These are phyloP conservation scores for Nidula microcarpa DNA, from an alignment of 768 basidiomycete species.

Conservation along the genomic window DNA sequence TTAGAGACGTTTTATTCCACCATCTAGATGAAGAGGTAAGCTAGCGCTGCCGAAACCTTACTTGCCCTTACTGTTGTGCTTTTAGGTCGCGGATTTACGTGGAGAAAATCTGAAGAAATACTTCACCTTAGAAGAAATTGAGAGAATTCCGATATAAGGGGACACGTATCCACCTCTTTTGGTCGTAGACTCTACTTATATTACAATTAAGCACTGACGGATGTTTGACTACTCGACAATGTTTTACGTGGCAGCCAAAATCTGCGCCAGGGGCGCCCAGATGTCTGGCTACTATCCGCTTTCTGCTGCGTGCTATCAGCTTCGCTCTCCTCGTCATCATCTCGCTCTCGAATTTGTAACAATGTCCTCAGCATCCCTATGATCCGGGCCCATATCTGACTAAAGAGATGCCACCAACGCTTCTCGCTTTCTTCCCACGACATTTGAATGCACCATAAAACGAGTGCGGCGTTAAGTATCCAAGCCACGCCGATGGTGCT, in stretches of 20 bases:
- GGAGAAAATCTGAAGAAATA: constrained; percentile 52
- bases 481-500: constrained; percentile 19
- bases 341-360: no score
- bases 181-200: no score
- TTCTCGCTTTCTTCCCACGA: constrained; percentile 10
- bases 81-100: constrained; percentile 44
- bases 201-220: no score
- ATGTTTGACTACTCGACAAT: no score
- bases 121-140: constrained; percentile 45
- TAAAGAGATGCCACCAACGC: background rate
- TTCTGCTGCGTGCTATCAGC: no score
- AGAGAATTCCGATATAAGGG: constrained; percentile 9
- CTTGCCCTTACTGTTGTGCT: background rate
- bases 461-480: constrained; percentile 10
- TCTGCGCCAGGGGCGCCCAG: no score
- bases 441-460: constrained; percentile 24
- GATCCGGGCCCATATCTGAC: background rate
- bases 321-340: no score
- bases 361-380: background rate
- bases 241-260: no score
- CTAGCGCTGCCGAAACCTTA: background rate
- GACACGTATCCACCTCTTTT: no score
- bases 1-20: constrained; percentile 43
- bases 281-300: no score
- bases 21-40: constrained; percentile 55